Base-by-base conservation (phyloP, 441 rosid species). In the Theobroma grandiflorum region DNA sequence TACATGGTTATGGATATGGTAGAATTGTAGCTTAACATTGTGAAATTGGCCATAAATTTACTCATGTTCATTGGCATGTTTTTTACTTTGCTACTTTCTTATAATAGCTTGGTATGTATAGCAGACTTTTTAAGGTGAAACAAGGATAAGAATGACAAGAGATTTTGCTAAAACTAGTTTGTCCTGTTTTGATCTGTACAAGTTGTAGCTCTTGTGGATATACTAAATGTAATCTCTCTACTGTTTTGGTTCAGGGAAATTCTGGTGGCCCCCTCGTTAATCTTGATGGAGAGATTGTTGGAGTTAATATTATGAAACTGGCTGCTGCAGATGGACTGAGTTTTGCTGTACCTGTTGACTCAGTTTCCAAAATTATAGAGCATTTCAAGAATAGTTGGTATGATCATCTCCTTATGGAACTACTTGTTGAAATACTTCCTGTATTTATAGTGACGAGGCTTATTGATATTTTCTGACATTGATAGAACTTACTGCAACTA, bases 241-340 rank as follows among this genome's bases (percentile, higher is more conserved):
- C 71, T 42, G 71, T 37, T 78, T 33, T 74, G 63, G 43, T 55
- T 61, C 42, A 95, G 98, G 99, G 99, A 83, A 96, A 94, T 88
- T 94, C 97, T 72, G 98, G 97, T 70, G 98, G 99, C 6, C 99
- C 99, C 12, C 93, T 96, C 72, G 93, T 93, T 71, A 92, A 94
- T 87, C 74, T 91, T 81, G 98, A 94, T 83, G 99, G 99, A 82
- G 95, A 96, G 87, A 89, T 96, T 62, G 80, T 96, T 40, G 98
- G 99, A 76, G 90, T 96, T 50, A 96, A 96, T 79, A 93, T 88
- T 63, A 89, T 94, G 97, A 96, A 94, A 92, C 88, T 89, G 33
- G 20, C 82, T 73, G 88, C 91, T 68, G 99, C 97, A n/a, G 96
- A 92, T 68, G 97, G 98, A 59, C 85, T 94, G 64, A 80, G 96